A percentile compares a stretch with the other conserved stretches of the same genome.
phyloP scores from a whole-genome alignment of 2,329 filamentous ascomycete genomes.

The Fusarium sp. region DNA sequence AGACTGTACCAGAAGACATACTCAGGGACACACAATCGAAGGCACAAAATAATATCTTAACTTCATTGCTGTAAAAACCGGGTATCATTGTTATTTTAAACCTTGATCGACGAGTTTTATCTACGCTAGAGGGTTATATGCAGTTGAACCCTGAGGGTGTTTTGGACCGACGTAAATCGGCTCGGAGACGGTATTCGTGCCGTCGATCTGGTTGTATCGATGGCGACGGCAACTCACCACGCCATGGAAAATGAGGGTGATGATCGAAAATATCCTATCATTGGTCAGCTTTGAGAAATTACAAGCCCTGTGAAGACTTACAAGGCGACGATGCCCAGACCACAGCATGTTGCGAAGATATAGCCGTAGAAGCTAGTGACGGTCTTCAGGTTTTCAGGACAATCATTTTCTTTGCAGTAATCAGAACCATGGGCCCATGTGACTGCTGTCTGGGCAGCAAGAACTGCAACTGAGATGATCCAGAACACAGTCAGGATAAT shows the following conservation, averaged over 20 bases:
- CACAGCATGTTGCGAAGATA: constrained; percentile 55
- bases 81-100: too few relatives aligned
- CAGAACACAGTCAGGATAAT: constrained; percentile 68
- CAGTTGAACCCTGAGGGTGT: constrained; percentile 15
- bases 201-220: constrained; percentile 42
- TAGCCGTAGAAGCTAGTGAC: constrained; percentile 46
- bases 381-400: constrained; percentile 22
- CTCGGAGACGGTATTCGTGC: constrained; percentile 11
- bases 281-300: neutral
- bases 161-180: constrained; percentile 1
- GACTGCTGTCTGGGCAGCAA: constrained; percentile 55
- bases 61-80: too few relatives aligned
- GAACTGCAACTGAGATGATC: constrained; percentile 62
- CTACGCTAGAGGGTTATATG: constrained; percentile 2
- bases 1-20: too few relatives aligned
- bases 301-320: constrained; percentile 49
- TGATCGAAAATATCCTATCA: constrained; percentile 59
- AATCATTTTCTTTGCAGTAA: constrained; percentile 49
- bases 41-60: too few relatives aligned
- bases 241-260: constrained; percentile 59
- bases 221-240: constrained; percentile 62
- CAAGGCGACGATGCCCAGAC: constrained; percentile 61
- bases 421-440: constrained; percentile 38
- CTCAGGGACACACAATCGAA: too few relatives aligned
- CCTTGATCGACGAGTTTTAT: neutral